phyloP scores from a whole-genome alignment of 2,329 filamentous ascomycete genomes.

The Elsinoe perseae region DNA sequence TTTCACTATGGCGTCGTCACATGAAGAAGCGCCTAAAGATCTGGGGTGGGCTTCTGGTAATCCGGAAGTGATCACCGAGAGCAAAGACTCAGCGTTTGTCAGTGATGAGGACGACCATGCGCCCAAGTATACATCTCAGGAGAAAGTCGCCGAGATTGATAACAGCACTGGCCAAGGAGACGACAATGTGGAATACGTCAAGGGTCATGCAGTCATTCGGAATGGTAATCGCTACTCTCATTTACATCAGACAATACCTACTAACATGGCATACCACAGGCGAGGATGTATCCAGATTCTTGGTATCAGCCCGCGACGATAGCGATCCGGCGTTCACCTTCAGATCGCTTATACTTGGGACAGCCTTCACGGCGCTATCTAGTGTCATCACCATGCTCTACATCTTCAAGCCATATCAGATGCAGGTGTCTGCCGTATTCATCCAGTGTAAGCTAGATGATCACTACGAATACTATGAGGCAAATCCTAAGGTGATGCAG shows the following conservation, averaged over 20 bases:
- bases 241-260: neutral
- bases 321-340: constrained; percentile 46
- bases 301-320: constrained; percentile 40
- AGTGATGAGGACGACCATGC: neutral
- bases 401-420: constrained; percentile 5
- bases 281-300: constrained; percentile 18
- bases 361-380: constrained; percentile 45
- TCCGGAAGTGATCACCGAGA: neutral
- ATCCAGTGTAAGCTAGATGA: neutral
- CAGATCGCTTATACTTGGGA: constrained; percentile 45
- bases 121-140: neutral
- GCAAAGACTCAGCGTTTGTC: neutral
- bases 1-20: neutral
- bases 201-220: neutral
- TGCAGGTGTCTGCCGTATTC: constrained; percentile 17
- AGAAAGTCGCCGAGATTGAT: neutral
- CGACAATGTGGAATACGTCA: constrained; percentile 6
- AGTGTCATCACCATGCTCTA: constrained; percentile 40
- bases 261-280: constrained; percentile 5
- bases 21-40: neutral
- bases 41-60: neutral
- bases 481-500: neutral
- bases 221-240: neutral
- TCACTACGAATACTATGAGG: neutral
- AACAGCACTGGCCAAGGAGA: neutral